A percentile compares a stretch with the other conserved stretches of the same genome.
These are phyloP conservation scores for Aphelidium insulamus DNA, from an alignment of 371 early-diverging fungal genomes.

Conservation along the genomic window DNA sequence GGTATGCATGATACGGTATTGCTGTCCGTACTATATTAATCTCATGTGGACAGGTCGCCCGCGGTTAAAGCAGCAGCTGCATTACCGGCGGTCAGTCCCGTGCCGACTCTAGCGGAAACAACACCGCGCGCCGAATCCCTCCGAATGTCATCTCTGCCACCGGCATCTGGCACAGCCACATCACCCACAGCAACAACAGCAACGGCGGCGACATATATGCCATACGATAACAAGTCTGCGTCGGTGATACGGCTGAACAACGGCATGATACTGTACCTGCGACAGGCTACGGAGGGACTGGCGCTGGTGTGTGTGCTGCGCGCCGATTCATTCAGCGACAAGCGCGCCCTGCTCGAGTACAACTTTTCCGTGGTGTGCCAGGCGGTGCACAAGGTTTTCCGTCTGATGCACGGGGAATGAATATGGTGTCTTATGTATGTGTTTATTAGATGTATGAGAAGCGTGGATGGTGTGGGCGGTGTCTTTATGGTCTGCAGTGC, in stretches of 20 bases:
- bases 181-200: constrained; percentile 1
- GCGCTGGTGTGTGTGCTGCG: constrained; percentile 59
- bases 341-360: constrained; percentile 68
- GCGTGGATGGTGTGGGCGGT: too few species aligned
- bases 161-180: constrained; percentile 1
- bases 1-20: constrained; percentile 16
- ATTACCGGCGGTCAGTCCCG: background rate
- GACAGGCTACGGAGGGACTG: constrained; percentile 52
- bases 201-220: constrained; percentile 4
- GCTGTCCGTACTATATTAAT: background rate
- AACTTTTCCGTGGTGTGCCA: too few species aligned
- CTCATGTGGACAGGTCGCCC: too few species aligned
- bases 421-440: too few species aligned
- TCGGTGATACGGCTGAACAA: constrained; percentile 53
- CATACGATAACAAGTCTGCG: constrained; percentile 13
- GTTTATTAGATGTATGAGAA: too few species aligned
- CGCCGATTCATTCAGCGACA: constrained; percentile 60
- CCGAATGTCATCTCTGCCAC: constrained; percentile 7
- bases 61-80: background rate
- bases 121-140: constrained; percentile 12
- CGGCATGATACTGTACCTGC: constrained; percentile 57
- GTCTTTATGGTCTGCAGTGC: too few species aligned
- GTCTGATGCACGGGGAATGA: too few species aligned
- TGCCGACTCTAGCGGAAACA: background rate
- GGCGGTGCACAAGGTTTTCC: too few species aligned